phyloP scores from a whole-genome alignment of 2,329 filamentous ascomycete species.

The Colletotrichum falcatum region DNA sequence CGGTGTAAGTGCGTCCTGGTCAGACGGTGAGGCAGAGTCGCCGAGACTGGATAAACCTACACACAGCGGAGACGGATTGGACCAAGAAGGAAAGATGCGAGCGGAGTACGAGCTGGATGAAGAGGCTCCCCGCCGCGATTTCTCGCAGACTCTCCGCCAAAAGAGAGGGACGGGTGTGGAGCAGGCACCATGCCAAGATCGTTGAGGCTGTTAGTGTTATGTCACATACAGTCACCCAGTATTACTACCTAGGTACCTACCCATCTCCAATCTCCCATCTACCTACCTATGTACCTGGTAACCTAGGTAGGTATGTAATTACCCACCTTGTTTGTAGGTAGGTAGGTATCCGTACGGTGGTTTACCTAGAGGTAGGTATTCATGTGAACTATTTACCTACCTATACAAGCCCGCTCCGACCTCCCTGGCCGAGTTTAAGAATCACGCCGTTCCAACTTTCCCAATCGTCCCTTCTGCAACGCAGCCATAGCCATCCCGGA shows the following conservation, averaged over 20 bases:
- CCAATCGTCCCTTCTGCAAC: neutral
- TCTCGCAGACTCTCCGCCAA: neutral
- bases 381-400: neutral
- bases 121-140: neutral
- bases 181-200: constrained; percentile 15
- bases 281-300: neutral
- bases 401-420: constrained; percentile 31
- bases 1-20: neutral
- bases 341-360: too few species aligned
- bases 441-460: constrained; percentile 23
- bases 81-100: neutral
- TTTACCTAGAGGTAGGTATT: too few species aligned
- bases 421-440: constrained; percentile 35
- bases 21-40: neutral
- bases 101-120: neutral
- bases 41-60: constrained; percentile 16
- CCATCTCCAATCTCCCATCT: too few species aligned
- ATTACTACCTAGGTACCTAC: too few species aligned
- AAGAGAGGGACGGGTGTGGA: neutral
- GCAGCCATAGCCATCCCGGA: constrained; percentile 16
- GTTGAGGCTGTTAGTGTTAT: constrained; percentile 13
- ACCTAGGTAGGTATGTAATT: too few species aligned
- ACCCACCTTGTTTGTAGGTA: neutral
- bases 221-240: neutral
- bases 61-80: neutral